Conservation (phyloP, 2,329 filamentous ascomycete genomes). For the Fusarium palustre region DNA sequence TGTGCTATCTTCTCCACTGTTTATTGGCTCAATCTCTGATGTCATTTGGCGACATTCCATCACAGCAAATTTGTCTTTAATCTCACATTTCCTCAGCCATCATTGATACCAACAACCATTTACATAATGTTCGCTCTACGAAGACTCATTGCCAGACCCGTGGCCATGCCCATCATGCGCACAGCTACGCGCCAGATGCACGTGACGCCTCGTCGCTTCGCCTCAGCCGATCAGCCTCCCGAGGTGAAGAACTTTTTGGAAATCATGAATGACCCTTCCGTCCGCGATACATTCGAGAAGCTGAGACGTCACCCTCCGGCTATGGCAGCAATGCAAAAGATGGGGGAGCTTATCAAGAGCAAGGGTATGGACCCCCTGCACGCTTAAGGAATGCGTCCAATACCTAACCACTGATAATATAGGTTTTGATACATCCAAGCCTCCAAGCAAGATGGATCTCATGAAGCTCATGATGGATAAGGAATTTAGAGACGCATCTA, state of each 20-base stretch:
- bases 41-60: constrained; percentile 15
- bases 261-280: constrained; percentile 41
- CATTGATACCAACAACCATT: not conserved
- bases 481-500: constrained; percentile 41
- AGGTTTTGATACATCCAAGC: constrained; percentile 37
- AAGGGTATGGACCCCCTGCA: constrained; percentile 15
- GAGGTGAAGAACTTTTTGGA: constrained; percentile 31
- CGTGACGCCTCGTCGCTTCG: constrained; percentile 21
- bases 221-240: constrained; percentile 29
- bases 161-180: constrained; percentile 13
- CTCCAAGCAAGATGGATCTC: constrained; percentile 42
- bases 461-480: constrained; percentile 43
- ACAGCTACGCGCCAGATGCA: constrained; percentile 28
- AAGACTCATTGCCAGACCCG: constrained; percentile 12
- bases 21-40: constrained; percentile 4
- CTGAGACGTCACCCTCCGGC: constrained; percentile 38
- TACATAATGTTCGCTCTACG: constrained; percentile 34
- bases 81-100: not conserved
- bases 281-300: constrained; percentile 40
- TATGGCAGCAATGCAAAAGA: constrained; percentile 34
- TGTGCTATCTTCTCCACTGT: not conserved
- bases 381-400: not conserved
- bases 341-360: constrained; percentile 35
- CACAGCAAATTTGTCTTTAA: constrained; percentile 16
- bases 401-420: not conserved